Conservation (phyloP, 257 asterid species). For the Orobanche coerulescens region DNA sequence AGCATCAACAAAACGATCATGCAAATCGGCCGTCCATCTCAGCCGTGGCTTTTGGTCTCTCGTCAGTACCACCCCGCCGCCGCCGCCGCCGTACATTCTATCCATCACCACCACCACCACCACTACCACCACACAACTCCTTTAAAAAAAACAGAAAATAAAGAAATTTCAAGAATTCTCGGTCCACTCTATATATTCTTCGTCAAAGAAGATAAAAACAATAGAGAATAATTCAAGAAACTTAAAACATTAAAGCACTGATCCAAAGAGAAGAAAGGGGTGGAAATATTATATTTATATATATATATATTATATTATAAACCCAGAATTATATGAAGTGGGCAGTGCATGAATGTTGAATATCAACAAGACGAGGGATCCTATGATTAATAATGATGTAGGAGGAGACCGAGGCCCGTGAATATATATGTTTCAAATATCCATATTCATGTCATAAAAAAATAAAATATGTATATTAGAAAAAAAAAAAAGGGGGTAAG, state of each 20-base stretch:
- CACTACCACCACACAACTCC: background rate
- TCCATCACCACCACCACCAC: constrained; percentile 33
- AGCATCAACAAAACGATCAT: constrained; percentile 65
- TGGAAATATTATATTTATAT: background rate
- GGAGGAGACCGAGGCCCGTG: too few relatives aligned
- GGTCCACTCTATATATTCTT: constrained; percentile 26
- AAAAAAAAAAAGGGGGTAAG: too few relatives aligned
- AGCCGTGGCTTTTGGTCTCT: constrained; percentile 65
- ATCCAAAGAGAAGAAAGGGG: constrained; percentile 23
- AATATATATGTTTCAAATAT: constrained; percentile 6
- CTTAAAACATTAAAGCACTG: constrained; percentile 18
- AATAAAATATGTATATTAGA: too few relatives aligned
- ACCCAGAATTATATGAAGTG: background rate
- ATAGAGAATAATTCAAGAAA: constrained; percentile 21
- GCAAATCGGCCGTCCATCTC: constrained; percentile 67
- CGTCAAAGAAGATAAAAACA: constrained; percentile 3
- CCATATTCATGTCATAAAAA: too few relatives aligned
- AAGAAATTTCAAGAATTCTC: constrained; percentile 14
- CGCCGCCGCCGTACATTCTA: constrained; percentile 37
- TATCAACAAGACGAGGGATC: constrained; percentile 16
- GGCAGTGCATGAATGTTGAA: constrained; percentile 25
- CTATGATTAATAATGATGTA: background rate
- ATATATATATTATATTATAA: background rate
- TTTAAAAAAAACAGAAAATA: background rate
- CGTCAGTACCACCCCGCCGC: constrained; percentile 42